A percentile compares a stretch with the other conserved stretches of the same genome.
These are phyloP conservation scores for Cadophora gregata DNA, from an alignment of 2,329 filamentous ascomycete genomes.

Conservation along the genomic window DNA sequence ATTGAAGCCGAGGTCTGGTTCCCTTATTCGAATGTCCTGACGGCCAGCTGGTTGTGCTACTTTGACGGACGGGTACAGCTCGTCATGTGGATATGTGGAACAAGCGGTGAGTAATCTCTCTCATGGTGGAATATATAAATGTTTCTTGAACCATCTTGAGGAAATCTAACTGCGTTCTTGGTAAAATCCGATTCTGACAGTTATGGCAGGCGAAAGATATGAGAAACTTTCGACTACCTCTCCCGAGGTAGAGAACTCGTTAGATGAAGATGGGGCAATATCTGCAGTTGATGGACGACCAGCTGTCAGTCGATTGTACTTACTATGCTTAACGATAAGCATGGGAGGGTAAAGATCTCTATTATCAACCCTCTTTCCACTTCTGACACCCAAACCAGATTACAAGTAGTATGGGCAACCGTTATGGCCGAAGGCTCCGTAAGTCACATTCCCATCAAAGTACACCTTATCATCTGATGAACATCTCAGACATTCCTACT, in stretches of 20 bases:
- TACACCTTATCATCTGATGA: neutral
- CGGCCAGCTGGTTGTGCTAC: neutral
- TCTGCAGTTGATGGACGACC: neutral
- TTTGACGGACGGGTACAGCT: neutral
- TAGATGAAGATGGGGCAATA: neutral
- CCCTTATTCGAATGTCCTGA: neutral
- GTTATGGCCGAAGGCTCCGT: constrained; percentile 23
- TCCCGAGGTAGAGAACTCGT: neutral
- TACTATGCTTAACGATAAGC: neutral
- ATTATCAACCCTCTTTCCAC: neutral
- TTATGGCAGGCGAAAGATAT: neutral
- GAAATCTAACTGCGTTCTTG: neutral
- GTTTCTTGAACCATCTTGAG: too few relatives aligned
- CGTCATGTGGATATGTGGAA: neutral
- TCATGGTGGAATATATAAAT: too few relatives aligned
- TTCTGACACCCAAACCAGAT: constrained; percentile 5
- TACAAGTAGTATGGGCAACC: constrained; percentile 22
- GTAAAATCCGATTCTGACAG: neutral
- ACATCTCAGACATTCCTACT: constrained; percentile 43
- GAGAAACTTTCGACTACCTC: neutral
- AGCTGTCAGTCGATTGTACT: neutral
- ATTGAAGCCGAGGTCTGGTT: neutral
- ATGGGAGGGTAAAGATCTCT: neutral
- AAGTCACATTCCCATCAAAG: neutral
- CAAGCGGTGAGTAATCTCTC: neutral